Percentiles rank a stretch among this genome's conserved stretches.
Conservation (phyloP, 805 yeast genomes). For the Ogataea methylovora region DNA sequence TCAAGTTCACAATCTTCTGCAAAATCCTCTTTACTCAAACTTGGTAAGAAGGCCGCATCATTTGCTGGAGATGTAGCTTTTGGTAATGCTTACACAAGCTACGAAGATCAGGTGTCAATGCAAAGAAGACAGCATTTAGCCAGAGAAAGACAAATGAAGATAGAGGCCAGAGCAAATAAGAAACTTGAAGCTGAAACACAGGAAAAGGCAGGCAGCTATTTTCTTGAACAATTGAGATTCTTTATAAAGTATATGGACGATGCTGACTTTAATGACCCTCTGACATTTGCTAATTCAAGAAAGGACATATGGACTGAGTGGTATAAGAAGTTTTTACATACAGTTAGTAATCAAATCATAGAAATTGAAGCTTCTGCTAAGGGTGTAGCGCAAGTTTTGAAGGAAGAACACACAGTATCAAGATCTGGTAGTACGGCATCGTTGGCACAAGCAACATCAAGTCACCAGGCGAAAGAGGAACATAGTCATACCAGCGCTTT, state of each 20-base stretch:
- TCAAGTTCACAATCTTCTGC: no score
- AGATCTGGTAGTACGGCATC: neutral
- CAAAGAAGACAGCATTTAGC: no score
- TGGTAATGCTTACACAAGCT: constrained; percentile 13
- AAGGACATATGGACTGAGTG: constrained; percentile 23
- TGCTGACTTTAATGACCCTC: constrained; percentile 22
- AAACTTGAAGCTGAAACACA: no score
- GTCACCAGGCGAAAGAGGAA: neutral
- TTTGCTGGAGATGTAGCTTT: constrained; percentile 25
- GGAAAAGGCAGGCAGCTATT: neutral
- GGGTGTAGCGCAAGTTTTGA: no score
- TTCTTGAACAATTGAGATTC: constrained; percentile 22
- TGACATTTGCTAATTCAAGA: constrained; percentile 23
- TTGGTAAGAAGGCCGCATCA: constrained; percentile 20
- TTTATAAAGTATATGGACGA: constrained; percentile 25
- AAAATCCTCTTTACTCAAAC: no score
- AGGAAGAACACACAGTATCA: no score
- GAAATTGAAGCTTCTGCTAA: constrained; percentile 9
- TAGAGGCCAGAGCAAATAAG: constrained; percentile 7
- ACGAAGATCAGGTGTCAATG: constrained; percentile 7
- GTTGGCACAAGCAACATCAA: neutral
- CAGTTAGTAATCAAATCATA: constrained; percentile 9
- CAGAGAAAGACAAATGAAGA: constrained; percentile 5
- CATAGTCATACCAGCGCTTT: neutral
- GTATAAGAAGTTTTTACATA: constrained; percentile 15